A percentile compares a stretch with the other conserved stretches of the same genome.
These are phyloP conservation scores for Butyriboletus loyo DNA, from an alignment of 768 basidiomycete species.

Conservation along the genomic window DNA sequence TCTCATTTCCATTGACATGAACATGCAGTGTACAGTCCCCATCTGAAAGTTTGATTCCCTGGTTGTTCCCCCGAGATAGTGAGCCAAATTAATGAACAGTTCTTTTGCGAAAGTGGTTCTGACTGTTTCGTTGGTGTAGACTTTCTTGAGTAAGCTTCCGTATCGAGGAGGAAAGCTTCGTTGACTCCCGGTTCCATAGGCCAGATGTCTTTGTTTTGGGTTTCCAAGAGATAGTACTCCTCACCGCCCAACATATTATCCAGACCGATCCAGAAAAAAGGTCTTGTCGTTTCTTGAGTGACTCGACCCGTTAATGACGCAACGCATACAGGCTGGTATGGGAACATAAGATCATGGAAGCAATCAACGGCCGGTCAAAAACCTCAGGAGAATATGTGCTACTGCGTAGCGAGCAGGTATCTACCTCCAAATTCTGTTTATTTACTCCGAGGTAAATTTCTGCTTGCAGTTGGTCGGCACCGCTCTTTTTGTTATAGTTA, in stretches of 20 bases:
- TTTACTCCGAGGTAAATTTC: neutral
- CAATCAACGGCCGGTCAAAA: conserved; percentile 66
- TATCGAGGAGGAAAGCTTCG: conserved; percentile 21
- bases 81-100: conserved; percentile 26
- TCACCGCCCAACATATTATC: conserved; percentile 96
- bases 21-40: conserved; percentile 47
- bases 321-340: conserved; percentile 65
- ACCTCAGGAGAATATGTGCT: conserved; percentile 76
- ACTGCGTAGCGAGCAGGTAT: conserved; percentile 88
- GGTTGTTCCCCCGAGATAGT: conserved; percentile 88
- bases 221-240: conserved; percentile 96
- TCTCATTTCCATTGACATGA: conserved; percentile 5
- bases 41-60: conserved; percentile 79
- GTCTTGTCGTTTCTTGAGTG: conserved; percentile 37
- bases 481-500: conserved; percentile 82
- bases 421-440: neutral
- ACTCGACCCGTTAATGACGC: neutral
- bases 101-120: neutral
- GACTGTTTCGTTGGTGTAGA: conserved; percentile 10
- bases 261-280: conserved; percentile 94
- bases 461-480: conserved; percentile 83
- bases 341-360: conserved; percentile 80
- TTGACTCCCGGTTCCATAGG: conserved; percentile 35
- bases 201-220: conserved; percentile 90
- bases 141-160: conserved; percentile 15